Conservation (phyloP, 2,329 filamentous ascomycete genomes). For the Aureobasidium sp. region DNA sequence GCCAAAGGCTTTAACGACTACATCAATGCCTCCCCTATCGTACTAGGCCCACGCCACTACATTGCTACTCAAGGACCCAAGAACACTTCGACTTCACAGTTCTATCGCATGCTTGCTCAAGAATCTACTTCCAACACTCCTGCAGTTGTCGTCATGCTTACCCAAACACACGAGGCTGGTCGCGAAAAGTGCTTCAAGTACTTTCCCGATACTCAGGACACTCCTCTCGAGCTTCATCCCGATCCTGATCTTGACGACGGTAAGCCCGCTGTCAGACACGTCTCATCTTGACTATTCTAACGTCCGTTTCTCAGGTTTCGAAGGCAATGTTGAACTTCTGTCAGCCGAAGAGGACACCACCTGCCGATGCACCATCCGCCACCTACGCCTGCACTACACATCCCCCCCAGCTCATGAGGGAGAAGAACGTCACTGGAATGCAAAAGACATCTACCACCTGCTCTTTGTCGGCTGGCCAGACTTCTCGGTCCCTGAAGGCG, state of each 20-base stretch:
- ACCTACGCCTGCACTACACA: slow-evolving; percentile 45
- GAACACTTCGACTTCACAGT: slow-evolving; percentile 62
- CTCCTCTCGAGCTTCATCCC: slow-evolving; percentile 23
- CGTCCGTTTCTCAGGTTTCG: slow-evolving; percentile 36
- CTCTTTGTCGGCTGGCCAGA: slow-evolving; percentile 86
- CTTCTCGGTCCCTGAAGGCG: slow-evolving; percentile 67
- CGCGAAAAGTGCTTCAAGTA: slow-evolving; percentile 84
- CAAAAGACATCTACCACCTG: slow-evolving; percentile 70
- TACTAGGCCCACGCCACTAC: slow-evolving; percentile 48
- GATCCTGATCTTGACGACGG: slow-evolving; percentile 21
- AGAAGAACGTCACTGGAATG: slow-evolving; percentile 32
- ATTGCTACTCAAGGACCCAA: slow-evolving; percentile 90
- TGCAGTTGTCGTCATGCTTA: slow-evolving; percentile 89
- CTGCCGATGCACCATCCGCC: slow-evolving; percentile 61
- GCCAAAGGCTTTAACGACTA: slow-evolving; percentile 52
- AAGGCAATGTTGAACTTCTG: slow-evolving; percentile 57
- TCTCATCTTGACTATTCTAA: not conserved
- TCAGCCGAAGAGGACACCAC: slow-evolving; percentile 45
- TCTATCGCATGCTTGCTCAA: slow-evolving; percentile 94
- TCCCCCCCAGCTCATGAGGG: slow-evolving; percentile 25
- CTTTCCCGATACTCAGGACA: slow-evolving; percentile 50
- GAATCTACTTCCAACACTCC: slow-evolving; percentile 45
- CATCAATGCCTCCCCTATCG: slow-evolving; percentile 43
- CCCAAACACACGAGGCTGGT: slow-evolving; percentile 70
- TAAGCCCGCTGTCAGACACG: not conserved